phyloP scores from a whole-genome alignment of 345 rosid species.

The Noccaea bulbosa region DNA sequence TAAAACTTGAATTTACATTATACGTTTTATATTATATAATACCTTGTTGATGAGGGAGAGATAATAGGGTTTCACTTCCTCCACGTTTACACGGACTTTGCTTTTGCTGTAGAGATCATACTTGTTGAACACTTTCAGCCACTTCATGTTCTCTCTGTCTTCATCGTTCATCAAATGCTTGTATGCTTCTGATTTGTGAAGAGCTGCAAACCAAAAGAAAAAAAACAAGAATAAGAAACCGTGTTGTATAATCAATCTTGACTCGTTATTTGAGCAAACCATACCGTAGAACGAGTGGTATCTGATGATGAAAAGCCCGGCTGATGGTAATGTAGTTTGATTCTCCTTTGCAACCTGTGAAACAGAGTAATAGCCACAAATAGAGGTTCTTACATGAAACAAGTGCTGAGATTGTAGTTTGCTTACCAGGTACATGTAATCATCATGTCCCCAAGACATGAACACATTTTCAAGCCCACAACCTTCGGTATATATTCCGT shows the following conservation, averaged over 20 bases:
- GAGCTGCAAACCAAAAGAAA: slow-evolving; percentile 44
- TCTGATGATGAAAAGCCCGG: slow-evolving; percentile 63
- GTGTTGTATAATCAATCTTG: not conserved
- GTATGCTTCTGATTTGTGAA: slow-evolving; percentile 62
- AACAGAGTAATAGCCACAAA: not conserved
- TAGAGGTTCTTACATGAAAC: slow-evolving; percentile 9
- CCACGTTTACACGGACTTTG: slow-evolving; percentile 60
- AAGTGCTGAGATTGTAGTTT: not conserved
- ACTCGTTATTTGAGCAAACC: not conserved
- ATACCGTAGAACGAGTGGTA: slow-evolving; percentile 70
- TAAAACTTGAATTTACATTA: not conserved
- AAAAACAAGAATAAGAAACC: not conserved
- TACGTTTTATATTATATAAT: not conserved
- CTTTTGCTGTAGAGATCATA: slow-evolving; percentile 77
- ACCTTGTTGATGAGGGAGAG: slow-evolving; percentile 53
- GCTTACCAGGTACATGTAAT: slow-evolving; percentile 66
- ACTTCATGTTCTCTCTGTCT: slow-evolving; percentile 58
- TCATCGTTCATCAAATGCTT: slow-evolving; percentile 57
- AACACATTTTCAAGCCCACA: slow-evolving; percentile 63
- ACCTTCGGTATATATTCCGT: slow-evolving; percentile 55
- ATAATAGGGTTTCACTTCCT: slow-evolving; percentile 55
- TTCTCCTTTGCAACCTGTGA: slow-evolving; percentile 59
- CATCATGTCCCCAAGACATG: slow-evolving; percentile 77
- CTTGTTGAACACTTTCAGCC: slow-evolving; percentile 73
- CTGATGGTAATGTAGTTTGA: slow-evolving; percentile 58